A percentile compares a stretch with the other conserved stretches of the same genome.
Conservation (phyloP, 1,139 yeast species). For the Blastobotrys apis region DNA sequence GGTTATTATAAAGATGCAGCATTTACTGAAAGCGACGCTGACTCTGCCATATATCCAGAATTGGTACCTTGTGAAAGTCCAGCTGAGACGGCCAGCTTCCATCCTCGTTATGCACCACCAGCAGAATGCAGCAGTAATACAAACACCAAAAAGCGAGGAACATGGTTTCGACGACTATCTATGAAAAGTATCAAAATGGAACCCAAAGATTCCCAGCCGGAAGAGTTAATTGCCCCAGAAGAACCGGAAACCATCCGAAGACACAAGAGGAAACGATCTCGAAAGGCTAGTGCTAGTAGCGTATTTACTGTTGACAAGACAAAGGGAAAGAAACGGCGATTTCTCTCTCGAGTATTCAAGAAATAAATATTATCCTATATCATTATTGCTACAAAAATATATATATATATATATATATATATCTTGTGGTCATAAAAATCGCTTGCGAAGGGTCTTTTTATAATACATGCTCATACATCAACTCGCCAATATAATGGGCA, state of each 20-base stretch:
- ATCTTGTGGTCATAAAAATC: too few species aligned
- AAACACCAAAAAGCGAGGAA: not conserved
- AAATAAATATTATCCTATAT: not conserved
- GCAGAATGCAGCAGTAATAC: not conserved
- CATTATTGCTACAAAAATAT: too few species aligned
- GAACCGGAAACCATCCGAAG: not conserved
- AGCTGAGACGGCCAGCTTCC: too few species aligned
- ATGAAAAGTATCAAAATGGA: too few species aligned
- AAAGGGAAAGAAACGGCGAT: not conserved
- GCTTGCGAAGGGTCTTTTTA: too few species aligned
- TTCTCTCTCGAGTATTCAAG: constrained; percentile 3
- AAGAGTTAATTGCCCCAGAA: not conserved
- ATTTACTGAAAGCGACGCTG: not conserved
- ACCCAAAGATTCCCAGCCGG: not conserved
- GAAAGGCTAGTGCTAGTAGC: not conserved
- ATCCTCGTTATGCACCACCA: too few species aligned
- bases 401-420: too few species aligned
- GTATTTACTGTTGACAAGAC: not conserved
- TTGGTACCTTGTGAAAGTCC: not conserved
- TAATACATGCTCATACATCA: constrained; percentile 11
- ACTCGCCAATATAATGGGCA: constrained; percentile 10
- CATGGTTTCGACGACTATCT: constrained; percentile 10
- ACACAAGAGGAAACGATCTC: not conserved
- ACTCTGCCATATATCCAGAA: not conserved
- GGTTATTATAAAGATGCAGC: not conserved